phyloP scores from a whole-genome alignment of 768 basidiomycete genomes.

The Hericium coralloides region DNA sequence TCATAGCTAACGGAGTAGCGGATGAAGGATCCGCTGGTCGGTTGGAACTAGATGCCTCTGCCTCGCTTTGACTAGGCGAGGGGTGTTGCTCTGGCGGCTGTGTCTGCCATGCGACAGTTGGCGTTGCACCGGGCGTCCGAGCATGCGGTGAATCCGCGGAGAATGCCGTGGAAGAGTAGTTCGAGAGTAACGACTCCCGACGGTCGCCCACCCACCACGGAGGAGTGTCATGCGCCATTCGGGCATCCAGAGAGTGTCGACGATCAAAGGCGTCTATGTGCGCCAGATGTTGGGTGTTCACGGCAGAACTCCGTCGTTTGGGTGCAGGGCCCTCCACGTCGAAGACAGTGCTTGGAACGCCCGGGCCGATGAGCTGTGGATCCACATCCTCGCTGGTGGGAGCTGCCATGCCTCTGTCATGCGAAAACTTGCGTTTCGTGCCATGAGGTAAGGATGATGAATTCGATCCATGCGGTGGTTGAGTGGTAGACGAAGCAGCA shows the following conservation, averaged over 20 bases:
- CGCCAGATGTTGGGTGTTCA: conserved; percentile 70
- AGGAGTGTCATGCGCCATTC: conserved; percentile 23
- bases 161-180: conserved; percentile 44
- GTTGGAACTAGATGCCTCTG: conserved; percentile 17
- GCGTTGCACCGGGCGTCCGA: conserved; percentile 51
- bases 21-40: conserved; percentile 41
- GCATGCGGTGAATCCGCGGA: conserved; percentile 58
- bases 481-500: conserved; percentile 61
- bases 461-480: conserved; percentile 12
- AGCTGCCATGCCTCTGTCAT: conserved; percentile 46
- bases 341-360: conserved; percentile 50
- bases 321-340: conserved; percentile 58
- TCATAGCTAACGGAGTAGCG: conserved; percentile 29
- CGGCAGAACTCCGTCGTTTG: conserved; percentile 77
- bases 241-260: conserved; percentile 66
- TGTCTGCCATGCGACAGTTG: conserved; percentile 67
- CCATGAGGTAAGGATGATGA: conserved; percentile 36
- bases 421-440: conserved; percentile 78
- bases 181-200: conserved; percentile 60
- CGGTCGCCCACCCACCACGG: conserved; percentile 60
- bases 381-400: conserved; percentile 56
- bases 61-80: conserved; percentile 20
- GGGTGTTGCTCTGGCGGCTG: conserved; percentile 27
- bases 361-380: conserved; percentile 58
- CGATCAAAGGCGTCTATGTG: conserved; percentile 73